Base-by-base conservation (phyloP, 2,329 filamentous ascomycete species). In the Colletotrichum liaoningense region DNA sequence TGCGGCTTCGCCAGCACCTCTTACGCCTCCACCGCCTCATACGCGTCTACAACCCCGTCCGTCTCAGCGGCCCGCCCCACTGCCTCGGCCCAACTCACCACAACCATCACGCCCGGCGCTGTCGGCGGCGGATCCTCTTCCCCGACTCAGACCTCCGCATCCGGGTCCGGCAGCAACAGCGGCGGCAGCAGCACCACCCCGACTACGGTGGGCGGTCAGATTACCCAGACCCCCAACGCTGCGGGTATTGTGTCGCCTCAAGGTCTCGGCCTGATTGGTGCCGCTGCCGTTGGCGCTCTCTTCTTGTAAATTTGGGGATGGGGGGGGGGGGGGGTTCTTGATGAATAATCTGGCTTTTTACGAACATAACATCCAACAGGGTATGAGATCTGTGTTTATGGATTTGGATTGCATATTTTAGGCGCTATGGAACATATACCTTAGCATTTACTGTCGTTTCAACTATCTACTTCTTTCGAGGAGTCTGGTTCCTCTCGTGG, bases 1-100 rank as follows among this genome's bases (percentile, higher is more conserved):
- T 77, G 75, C 70, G 75, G 74, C 46, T 77, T 77, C 55, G 58
- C 70, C 35, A 75, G 75, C 75, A 72, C 74, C 49, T 66, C 63
- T 4, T 76, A 69, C 65, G 67, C 63, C 52, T 56, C 73, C 7
- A 73, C 71, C 33, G 67, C 73, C 12, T 64, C 75, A 35, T 73
- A 70, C 66, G 68, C 74, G 54, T 73, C 70, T 26, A 38, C 60
- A 11, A 73, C 62, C 11, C 71, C 67, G 26, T 60, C 63, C 59
- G 75, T 76, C 46, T 30, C 63, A 9, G 75, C 75, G 14, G 59
- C 54, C n/a, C 63, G 70, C n/a, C 68, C 70, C 30, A 76, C 75
- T 28, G 42, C 58, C 55, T 62, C 72, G 24, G 63, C 62, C 54
- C 70, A 77, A 67, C 68, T 77, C 63, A 77, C 75, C 19, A 76